Base-by-base conservation (phyloP, 2,329 filamentous ascomycete species). In the Fusarium austroafricanum region DNA sequence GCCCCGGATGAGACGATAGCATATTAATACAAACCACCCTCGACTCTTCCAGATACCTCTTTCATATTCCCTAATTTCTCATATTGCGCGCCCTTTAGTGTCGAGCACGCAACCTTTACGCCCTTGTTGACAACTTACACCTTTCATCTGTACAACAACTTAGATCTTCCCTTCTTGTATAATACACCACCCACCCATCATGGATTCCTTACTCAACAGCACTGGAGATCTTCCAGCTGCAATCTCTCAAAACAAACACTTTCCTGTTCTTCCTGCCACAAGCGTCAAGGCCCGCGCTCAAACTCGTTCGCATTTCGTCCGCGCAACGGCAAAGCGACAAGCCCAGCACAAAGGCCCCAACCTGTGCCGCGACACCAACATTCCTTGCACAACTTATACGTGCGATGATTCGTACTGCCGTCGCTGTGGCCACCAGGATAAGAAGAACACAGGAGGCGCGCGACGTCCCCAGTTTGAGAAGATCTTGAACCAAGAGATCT, bases 311-410 rank as follows among this genome's bases (percentile, higher is more conserved):
- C 73, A 78, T 55, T 67, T 76, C 29, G 63, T 78, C 55, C 77
- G 77, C 54, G 74, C 73, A 44, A 71, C 72, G 38, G 76, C 76
- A 18, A 78, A 78, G 60, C 75, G 73, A 17, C 71, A 76, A 42
- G 72, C 70, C 17, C 68, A 71, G n/a, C 45, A 44, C 47, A 67
- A 58, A 35, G 55, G 64, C 35, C 45, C 58, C 18, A 55, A 59
- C 18, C n/a, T 67, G 18, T 75, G 73, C 28, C 67, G 62, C 55
- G 68, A 73, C 11, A 65, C 70, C 8, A 68, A 71, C 14, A 37
- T 73, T 17, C 53, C 57, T 31, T 74, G 72, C n/a, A 70, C 71
- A 6, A 63, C 55, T 15, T 52, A 59, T 1, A 31, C 28, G 2
- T 45, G 40, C 18, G 55, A 60, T 10, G 58, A 55, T 2, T 6